Conservation (phyloP, 2,329 filamentous ascomycete species). For the Raffaelea arxii region DNA sequence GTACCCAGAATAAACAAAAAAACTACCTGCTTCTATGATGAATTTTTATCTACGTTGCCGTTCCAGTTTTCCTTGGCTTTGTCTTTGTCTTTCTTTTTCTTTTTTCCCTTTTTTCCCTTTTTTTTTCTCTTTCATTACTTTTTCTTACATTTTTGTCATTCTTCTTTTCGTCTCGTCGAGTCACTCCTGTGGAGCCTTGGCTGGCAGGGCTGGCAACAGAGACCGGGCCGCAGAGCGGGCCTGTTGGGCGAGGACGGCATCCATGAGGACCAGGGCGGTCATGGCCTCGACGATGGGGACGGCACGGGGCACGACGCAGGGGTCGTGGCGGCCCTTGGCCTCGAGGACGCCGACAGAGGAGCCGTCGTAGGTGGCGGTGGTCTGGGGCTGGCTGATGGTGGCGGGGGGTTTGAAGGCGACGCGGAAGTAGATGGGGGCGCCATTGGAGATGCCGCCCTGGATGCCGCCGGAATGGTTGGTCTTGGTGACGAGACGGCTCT, state of each 20-base stretch:
- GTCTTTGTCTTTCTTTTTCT: no score
- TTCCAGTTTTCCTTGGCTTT: no score
- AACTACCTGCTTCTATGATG: no score
- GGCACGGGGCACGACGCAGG: constrained; percentile 81
- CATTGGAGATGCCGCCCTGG: constrained; percentile 92
- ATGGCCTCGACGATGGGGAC: constrained; percentile 87
- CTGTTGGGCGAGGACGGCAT: constrained; percentile 77
- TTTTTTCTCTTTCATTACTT: no score
- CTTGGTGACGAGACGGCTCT: constrained; percentile 65
- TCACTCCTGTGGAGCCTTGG: not conserved
- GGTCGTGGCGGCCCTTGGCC: constrained; percentile 90
- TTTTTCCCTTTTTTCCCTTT: no score
- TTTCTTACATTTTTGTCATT: not conserved
- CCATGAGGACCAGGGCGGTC: constrained; percentile 79
- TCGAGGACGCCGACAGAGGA: constrained; percentile 63
- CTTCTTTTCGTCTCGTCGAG: not conserved
- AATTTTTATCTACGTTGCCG: no score
- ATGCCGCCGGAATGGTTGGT: constrained; percentile 95
- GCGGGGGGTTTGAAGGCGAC: constrained; percentile 92
- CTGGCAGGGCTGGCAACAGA: constrained; percentile 29
- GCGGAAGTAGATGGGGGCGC: constrained; percentile 87
- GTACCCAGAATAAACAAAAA: no score
- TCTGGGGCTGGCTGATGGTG: constrained; percentile 83
- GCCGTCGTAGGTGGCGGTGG: constrained; percentile 71
- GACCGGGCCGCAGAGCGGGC: constrained; percentile 39